Percentiles rank a stretch among this genome's conserved stretches.
Evolutionary conservation across 768 basidiomycete genomes (phyloP).

Genomic region (Pleurotus djamor): DNA sequence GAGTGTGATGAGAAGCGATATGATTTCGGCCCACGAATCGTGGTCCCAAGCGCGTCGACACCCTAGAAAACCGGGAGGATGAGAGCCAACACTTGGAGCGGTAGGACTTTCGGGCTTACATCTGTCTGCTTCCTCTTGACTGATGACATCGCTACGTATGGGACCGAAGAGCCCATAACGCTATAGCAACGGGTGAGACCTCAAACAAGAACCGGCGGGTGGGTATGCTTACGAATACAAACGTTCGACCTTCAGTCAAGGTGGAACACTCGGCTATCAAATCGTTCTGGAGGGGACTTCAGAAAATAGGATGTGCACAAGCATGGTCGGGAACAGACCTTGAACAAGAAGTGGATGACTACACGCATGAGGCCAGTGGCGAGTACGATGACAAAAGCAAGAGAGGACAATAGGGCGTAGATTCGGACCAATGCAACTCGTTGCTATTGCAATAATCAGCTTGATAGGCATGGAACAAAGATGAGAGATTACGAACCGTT

Average conservation of each 20-base stretch:
- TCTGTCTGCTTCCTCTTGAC: conserved; percentile 32
- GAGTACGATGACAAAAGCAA: conserved; percentile 45
- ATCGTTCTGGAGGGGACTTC: conserved; percentile 36
- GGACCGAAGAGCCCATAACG: conserved; percentile 59
- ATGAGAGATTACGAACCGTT: conserved; percentile 37
- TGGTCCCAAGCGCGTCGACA: conserved; percentile 60
- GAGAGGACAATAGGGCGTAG: conserved; percentile 50
- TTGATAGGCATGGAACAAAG: background rate
- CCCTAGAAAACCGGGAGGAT: too few species aligned
- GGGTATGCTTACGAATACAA: conserved; percentile 33
- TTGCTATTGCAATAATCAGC: conserved; percentile 38
- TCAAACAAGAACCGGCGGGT: background rate
- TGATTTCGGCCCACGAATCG: conserved; percentile 67
- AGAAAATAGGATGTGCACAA: background rate
- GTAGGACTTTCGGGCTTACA: too few species aligned
- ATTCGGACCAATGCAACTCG: conserved; percentile 47
- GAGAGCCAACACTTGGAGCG: too few species aligned
- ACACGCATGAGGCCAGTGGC: conserved; percentile 53
- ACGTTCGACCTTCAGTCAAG: conserved; percentile 28
- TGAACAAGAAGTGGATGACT: conserved; percentile 65
- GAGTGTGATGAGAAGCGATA: conserved; percentile 56
- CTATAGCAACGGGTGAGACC: conserved; percentile 11
- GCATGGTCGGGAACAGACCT: conserved; percentile 35
- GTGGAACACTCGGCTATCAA: conserved; percentile 55
- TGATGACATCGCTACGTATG: conserved; percentile 24